Evolutionary conservation across 495 filamentous ascomycete species (phyloP), one percentile per base, ranked within the genome.

Genomic region (Bacidia rubella): DNA sequence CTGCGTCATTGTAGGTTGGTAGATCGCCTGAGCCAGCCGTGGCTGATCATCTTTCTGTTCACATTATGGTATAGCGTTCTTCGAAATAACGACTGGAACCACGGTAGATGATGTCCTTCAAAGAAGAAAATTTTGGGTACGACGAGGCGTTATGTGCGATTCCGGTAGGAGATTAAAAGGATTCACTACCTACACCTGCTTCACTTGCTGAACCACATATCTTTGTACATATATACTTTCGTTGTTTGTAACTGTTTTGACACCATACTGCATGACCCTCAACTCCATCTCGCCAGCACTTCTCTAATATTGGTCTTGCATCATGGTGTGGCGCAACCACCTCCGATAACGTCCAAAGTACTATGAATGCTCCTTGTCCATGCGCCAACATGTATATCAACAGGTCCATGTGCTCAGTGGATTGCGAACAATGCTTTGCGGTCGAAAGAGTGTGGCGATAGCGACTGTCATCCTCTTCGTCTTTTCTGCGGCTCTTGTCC

Each of bases 401-500:
- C 29, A 15, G 15, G 5, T 35, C 5, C 29, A 35, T 15, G 29
- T 35, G 29, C 29, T 35, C 15, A 5, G 29, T 15, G 15, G 5
- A 7, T 35, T 35, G 29, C 29, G 29, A 7, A 35, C 29, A 15
- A 35, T 35, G 29, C 29, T 35, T 35, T 15, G 5, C 29, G 29
- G 29, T 35, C 29, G 29, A 5, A 35, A 35, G 29, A 35, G 29
- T 15, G 7, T 35, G 29, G 29, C 29, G 15, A 35, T 35, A 35
- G 29, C 7, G 7, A 35, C 42, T 23, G 42, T 19, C 7, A 17
- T 19, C 27, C 19, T 41, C 47, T 58, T 41, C 47, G 54, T 22
- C 44, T 48, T 15, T 39, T 58, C 7, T 35, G 24, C 17, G 49
- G 10, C 19, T 48, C 47, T 47, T 54, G 29, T 51, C 12, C 17